These are phyloP conservation scores for Candida railenensis DNA, from an alignment of 805 yeast genomes.

Conservation along the genomic window DNA sequence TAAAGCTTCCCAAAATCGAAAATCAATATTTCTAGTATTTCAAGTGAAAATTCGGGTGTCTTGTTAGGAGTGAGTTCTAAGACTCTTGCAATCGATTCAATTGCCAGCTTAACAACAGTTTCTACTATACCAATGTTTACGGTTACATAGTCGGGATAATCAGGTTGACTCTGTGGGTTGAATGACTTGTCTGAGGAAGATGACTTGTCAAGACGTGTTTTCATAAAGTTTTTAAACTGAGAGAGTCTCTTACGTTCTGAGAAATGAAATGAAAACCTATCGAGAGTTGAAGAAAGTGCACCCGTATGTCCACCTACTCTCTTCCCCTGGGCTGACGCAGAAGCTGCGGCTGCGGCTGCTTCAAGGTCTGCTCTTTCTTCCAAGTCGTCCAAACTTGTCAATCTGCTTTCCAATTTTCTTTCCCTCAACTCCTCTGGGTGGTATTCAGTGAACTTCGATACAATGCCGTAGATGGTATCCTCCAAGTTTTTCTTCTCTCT, in stretches of 20 bases:
- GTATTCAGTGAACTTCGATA: conserved; percentile 41
- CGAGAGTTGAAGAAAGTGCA: conserved; percentile 9
- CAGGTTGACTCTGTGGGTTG: conserved; percentile 11
- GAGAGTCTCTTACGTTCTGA: conserved; percentile 46
- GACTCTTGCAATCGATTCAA: conserved; percentile 76
- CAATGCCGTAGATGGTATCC: conserved; percentile 45
- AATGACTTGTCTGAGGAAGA: conserved; percentile 12
- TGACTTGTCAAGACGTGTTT: conserved; percentile 38
- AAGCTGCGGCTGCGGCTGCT: conserved; percentile 7
- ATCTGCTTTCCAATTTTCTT: conserved; percentile 29
- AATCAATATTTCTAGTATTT: conserved; percentile 63
- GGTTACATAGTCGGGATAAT: conserved; percentile 17
- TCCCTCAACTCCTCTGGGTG: conserved; percentile 37
- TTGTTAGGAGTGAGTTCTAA: conserved; percentile 69
- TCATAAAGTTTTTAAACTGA: conserved; percentile 59
- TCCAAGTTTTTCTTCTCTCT: conserved; percentile 70
- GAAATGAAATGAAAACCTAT: conserved; percentile 29
- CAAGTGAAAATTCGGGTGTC: conserved; percentile 61
- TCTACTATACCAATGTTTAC: conserved; percentile 54
- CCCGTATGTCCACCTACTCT: background rate
- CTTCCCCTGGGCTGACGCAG: conserved; percentile 1
- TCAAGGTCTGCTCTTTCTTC: conserved; percentile 14
- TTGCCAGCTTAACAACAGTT: conserved; percentile 61
- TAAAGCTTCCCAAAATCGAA: conserved; percentile 72
- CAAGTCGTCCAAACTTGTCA: conserved; percentile 32